Conservation (phyloP, 768 basidiomycete species). For the Xanthoconium stramineum region DNA sequence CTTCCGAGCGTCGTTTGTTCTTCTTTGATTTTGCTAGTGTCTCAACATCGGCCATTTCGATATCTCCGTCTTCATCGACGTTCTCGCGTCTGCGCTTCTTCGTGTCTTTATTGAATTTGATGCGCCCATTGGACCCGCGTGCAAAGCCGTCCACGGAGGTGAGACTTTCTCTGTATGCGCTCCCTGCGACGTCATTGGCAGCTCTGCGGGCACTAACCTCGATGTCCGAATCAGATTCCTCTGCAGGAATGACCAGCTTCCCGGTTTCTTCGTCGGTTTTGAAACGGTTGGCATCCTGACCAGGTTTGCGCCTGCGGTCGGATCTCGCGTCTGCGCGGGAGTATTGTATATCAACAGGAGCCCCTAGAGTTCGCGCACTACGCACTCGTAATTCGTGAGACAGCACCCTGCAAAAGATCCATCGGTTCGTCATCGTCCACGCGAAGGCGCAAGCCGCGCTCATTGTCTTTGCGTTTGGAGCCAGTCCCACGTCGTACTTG, state of each 20-base stretch:
- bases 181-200: conserved; percentile 58
- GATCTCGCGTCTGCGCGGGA: conserved; percentile 39
- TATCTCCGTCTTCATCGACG: conserved; percentile 55
- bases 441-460: conserved; percentile 62
- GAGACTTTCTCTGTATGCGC: conserved; percentile 79
- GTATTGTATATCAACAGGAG: conserved; percentile 1
- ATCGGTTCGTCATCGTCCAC: conserved; percentile 92
- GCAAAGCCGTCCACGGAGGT: conserved; percentile 89
- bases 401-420: conserved; percentile 85
- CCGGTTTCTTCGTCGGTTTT: conserved; percentile 83
- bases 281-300: conserved; percentile 83
- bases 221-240: conserved; percentile 47
- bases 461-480: conserved; percentile 35
- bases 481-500: conserved; percentile 27
- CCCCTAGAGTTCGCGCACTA: conserved; percentile 4
- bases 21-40: conserved; percentile 39
- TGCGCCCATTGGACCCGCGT: conserved; percentile 74
- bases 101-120: conserved; percentile 97
- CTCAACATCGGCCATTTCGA: conserved; percentile 77
- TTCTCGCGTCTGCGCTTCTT: conserved; percentile 84
- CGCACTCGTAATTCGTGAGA: conserved; percentile 68
- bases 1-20: conserved; percentile 53
- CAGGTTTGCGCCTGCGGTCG: conserved; percentile 66
- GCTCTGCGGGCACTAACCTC: conserved; percentile 39
- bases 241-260: conserved; percentile 70